These are phyloP conservation scores for Flaveria robusta DNA, from an alignment of 129 eudicot species.

Conservation along the genomic window DNA sequence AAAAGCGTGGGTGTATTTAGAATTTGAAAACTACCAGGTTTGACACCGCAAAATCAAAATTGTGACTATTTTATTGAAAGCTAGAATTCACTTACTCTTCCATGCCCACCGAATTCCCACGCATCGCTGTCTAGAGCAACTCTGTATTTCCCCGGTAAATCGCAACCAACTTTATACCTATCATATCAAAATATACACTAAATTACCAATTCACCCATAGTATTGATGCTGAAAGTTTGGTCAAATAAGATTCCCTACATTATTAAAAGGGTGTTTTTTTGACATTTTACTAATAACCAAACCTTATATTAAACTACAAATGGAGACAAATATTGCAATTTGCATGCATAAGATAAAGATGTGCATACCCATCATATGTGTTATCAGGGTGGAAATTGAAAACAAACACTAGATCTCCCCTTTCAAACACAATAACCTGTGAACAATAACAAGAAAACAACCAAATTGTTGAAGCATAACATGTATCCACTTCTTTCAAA, in stretches of 20 bases:
- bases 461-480: background rate
- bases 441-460: slow-evolving; percentile 11
- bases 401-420: slow-evolving; percentile 92
- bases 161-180: slow-evolving; percentile 98
- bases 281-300: slow-evolving; percentile 8
- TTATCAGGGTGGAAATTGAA: slow-evolving; percentile 88
- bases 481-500: background rate
- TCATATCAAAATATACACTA: background rate
- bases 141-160: slow-evolving; percentile 92
- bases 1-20: background rate
- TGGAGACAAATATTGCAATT: slow-evolving; percentile 4
- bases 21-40: background rate
- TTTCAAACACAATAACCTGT: slow-evolving; percentile 95
- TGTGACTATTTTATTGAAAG: too few species aligned
- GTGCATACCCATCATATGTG: slow-evolving; percentile 78
- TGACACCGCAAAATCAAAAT: background rate
- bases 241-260: background rate
- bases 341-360: background rate
- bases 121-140: slow-evolving; percentile 98
- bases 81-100: slow-evolving; percentile 67
- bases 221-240: background rate
- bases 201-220: background rate
- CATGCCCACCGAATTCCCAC: slow-evolving; percentile 90
- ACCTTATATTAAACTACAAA: slow-evolving; percentile 1
- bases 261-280: background rate